Conservation (phyloP, 176 grass and related monocot species). For the Aechmea fasciata region DNA sequence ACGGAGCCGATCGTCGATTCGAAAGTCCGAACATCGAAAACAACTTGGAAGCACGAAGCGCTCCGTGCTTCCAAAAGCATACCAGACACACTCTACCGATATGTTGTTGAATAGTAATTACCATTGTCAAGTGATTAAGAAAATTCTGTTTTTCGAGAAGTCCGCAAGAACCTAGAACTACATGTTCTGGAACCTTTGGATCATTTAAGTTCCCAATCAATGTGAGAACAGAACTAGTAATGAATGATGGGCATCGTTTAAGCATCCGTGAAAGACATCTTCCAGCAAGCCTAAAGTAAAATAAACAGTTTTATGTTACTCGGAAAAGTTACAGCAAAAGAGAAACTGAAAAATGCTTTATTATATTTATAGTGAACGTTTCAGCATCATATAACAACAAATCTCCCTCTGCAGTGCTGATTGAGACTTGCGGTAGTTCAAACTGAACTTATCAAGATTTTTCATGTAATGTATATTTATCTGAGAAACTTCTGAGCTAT, state of each 20-base stretch:
- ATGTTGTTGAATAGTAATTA: slow-evolving; percentile 26
- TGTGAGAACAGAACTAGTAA: slow-evolving; percentile 57
- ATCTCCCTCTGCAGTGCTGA: no score
- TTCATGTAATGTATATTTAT: no score
- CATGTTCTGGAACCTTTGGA: slow-evolving; percentile 64
- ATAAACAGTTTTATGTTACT: neutral
- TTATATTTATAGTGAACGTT: no score
- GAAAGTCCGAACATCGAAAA: no score
- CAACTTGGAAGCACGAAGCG: no score
- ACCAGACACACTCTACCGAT: neutral
- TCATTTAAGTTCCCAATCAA: slow-evolving; percentile 51
- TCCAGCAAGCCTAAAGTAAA: slow-evolving; percentile 55
- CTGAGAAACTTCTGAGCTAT: no score
- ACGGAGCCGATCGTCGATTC: no score
- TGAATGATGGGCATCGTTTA: slow-evolving; percentile 77
- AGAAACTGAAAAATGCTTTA: no score
- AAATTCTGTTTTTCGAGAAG: slow-evolving; percentile 62
- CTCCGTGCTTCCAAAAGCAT: no score
- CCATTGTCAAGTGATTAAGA: slow-evolving; percentile 65
- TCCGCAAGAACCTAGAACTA: slow-evolving; percentile 73
- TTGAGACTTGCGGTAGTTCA: no score
- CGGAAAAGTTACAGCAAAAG: neutral
- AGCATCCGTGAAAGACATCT: slow-evolving; percentile 74
- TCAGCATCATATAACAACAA: no score
- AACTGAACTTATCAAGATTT: no score